Base-by-base conservation (phyloP, 78 protist species). In the Speleostelium caveatum region DNA sequence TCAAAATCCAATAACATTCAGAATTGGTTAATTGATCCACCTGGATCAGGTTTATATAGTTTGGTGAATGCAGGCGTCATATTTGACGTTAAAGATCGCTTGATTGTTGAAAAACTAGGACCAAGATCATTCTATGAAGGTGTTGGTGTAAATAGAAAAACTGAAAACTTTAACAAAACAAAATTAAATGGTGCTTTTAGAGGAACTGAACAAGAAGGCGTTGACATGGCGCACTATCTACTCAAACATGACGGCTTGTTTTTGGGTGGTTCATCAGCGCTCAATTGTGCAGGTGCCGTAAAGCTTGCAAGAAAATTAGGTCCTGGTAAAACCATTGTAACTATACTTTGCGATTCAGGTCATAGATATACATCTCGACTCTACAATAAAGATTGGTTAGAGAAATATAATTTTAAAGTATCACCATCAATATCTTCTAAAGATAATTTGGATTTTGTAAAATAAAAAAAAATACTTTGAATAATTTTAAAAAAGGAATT, bases 231-330 rank as follows among this genome's bases (percentile, higher is more conserved):
- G 1, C 93, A 67, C 63, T 86, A 75, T 71, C 86, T 96, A 67
- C 41, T 94, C 21, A 65, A 38, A 14, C 28, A 88, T 38, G 97
- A 96, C 60, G 97, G 96, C 38, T 35, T 96, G 33, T 96, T 95
- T 73, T 85, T 96, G 24, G 98, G 98, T 41, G 69, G 86, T 10
- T 94, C 96, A 14, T 19, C 91, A 2, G 97, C 96, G 26, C 32
- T 96, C 62, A 96, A 96, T 55, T 73, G 86, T 49, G 93, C 61
- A 19, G 98, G 93, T 22, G 97, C 96, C 4, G 94, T 93, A 14
- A 75, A 75, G 41, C 55, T 78, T n/a, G 96, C 96, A 4, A n/a
- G 74, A n/a, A 30, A 38, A 36, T 75, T 94, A 26, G 93, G 95
- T 8, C 91, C 95, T 26, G 96, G 96, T 32, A 78, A 83, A 60